Conservation (phyloP, 257 asterid genomes). For the Nicotiana benthamiana region DNA sequence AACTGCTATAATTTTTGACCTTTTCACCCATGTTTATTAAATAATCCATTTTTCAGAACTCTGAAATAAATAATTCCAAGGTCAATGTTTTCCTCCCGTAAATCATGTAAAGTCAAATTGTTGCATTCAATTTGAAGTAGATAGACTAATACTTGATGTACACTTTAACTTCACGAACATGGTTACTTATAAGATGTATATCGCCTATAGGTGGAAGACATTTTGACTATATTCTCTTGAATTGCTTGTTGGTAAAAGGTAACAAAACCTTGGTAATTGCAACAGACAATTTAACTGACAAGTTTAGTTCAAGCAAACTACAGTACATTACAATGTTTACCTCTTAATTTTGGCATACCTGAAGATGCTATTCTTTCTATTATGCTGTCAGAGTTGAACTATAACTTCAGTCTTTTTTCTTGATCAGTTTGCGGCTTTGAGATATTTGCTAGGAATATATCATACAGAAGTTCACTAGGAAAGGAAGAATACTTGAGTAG, state of each 20-base stretch:
- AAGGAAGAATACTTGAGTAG: background rate
- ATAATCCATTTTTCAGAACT: background rate
- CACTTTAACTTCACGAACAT: background rate
- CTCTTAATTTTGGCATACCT: background rate
- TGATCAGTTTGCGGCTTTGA: background rate
- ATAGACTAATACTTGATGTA: background rate
- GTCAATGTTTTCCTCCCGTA: background rate
- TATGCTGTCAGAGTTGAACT: background rate
- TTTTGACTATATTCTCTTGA: background rate
- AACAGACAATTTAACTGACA: background rate
- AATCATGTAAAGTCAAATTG: background rate
- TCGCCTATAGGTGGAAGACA: background rate
- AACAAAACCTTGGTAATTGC: background rate
- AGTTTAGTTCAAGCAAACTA: background rate
- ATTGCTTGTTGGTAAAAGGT: slow-evolving; percentile 1
- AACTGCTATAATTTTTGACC: background rate
- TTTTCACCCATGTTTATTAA: background rate
- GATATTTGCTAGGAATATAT: background rate
- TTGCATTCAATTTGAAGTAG: background rate
- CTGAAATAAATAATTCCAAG: background rate
- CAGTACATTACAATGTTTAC: background rate
- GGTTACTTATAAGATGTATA: background rate
- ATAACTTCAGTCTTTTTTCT: background rate
- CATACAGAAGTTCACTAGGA: background rate
- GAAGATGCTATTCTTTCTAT: background rate